Base-by-base conservation (phyloP, 352 stramenopile genomes). In the Discostella stelligera region DNA sequence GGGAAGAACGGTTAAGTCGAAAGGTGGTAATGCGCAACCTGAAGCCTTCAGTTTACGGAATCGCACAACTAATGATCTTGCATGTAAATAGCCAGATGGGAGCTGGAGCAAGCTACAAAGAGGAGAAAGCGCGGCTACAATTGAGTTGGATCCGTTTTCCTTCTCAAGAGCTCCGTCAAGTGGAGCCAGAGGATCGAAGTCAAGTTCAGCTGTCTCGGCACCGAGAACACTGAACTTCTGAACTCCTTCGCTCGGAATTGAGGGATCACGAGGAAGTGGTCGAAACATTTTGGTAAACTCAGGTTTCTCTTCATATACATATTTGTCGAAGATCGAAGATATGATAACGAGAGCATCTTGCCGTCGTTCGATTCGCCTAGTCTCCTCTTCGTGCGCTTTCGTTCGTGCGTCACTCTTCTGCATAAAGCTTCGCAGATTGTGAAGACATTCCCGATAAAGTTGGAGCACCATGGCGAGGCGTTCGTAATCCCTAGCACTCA, bases 11-110 rank as follows among this genome's bases (percentile, higher is more conserved):
- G 82, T 67, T 21, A 67, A 66, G 59, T 90, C 77, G 62, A 90
- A 84, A 46, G 83, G 71, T 49, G 89, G 88, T 11, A 88, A 66
- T 44, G 62, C 8, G 13, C 60, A 64, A 23, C 74, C 73, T 54
- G 59, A 32, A 27, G 48, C 46, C 23, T 83, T 81, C 41, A 88
- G 54, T 53, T 80, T 80, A 52, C 69, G 39, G 67, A 91, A 91
- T 54, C 74, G 67, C 20, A 81, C 46, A 59, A 90, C 63, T 25
- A 94, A 60, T 23, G 78, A 81, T 52, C 87, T 58, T 5, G 82
- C 84, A 70, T 90, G 85, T 39, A 94, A 74, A 56, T 89, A 92
- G 11, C 89, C 89, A 56, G 49, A 49, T 23, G 89, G 89, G 32
- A 94, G 62, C 13, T 84, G 76, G 11, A 94, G 50, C 30, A 84